Evolutionary conservation across 2,329 filamentous ascomycete genomes (phyloP), one percentile per base, ranked within the genome.

Genomic region (Alternaria arborescens): DNA sequence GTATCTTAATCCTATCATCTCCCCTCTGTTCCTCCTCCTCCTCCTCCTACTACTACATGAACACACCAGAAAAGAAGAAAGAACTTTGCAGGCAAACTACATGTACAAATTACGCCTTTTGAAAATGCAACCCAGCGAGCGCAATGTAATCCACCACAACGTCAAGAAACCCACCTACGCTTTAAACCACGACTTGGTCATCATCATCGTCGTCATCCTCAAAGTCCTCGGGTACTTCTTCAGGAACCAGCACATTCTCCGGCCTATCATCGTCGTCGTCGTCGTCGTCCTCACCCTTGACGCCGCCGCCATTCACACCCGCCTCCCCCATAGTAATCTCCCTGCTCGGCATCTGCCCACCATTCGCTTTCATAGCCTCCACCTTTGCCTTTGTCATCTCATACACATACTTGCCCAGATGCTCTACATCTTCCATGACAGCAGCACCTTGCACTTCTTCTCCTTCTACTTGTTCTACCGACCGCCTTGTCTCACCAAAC

Each of bases 351-450:
- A 80, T 46, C 12, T 65, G 58, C 0, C 73, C 79, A 1, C 75
- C 75, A 6, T 75, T 77, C 47, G 77, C 80, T 65, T 84, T 87
- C 71, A 89, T 71, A 44, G 83, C 83, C 71, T 87, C 85, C 2
- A 89, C 78, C 78, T 89, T 90, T 8, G 88, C 88, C 72, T 90
- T 87, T 4, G 93, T 97, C 93, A 99, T 99, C 78, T 99, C 92
- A 76, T 88, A 97, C 22, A 99, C 94, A 78, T 97, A 99, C 80
- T 97, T 91, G 0, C 95, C 95, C 36, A 99, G 79, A 81, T 99
- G 95, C 82, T 99, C 94, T 1, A 98, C 89, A 34, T 91, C 88
- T 71, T 94, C 91, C 92, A 99, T 98, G 20, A 88, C 84, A 1
- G 88, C 89, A 1, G 88, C 89, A 5, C n/a, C 36, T 22, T 79